Percentiles rank a stretch among this genome's conserved stretches.
Conservation (phyloP, 768 basidiomycete species). For the Suillus variegatus region DNA sequence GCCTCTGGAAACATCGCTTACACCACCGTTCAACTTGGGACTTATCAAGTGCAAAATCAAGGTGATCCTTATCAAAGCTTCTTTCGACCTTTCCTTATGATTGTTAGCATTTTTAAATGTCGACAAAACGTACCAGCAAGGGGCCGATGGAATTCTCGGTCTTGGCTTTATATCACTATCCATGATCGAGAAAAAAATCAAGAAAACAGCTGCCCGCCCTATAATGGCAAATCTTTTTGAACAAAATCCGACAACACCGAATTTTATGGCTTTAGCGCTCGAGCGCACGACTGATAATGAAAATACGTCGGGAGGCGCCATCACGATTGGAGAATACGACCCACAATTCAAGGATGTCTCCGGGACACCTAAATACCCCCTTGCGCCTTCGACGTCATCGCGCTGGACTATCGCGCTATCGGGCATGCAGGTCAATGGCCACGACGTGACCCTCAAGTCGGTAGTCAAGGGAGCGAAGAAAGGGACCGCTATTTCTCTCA, state of each 20-base stretch:
- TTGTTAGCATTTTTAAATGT: slow-evolving; percentile 25
- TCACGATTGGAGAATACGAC: slow-evolving; percentile 46
- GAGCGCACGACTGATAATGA: slow-evolving; percentile 42
- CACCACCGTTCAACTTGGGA: slow-evolving; percentile 37
- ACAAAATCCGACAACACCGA: slow-evolving; percentile 35
- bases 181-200: slow-evolving; percentile 19
- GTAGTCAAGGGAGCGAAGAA: slow-evolving; percentile 29
- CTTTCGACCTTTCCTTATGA: not conserved
- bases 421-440: slow-evolving; percentile 36
- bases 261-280: slow-evolving; percentile 44
- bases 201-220: slow-evolving; percentile 22
- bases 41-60: slow-evolving; percentile 30
- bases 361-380: slow-evolving; percentile 31
- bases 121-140: slow-evolving; percentile 17
- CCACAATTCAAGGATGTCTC: slow-evolving; percentile 32
- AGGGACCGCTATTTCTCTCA: slow-evolving; percentile 36
- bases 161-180: slow-evolving; percentile 29
- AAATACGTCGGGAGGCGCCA: slow-evolving; percentile 40
- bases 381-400: slow-evolving; percentile 34
- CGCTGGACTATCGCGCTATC: slow-evolving; percentile 47
- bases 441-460: slow-evolving; percentile 30
- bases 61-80: slow-evolving; percentile 1
- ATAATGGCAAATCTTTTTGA: slow-evolving; percentile 43
- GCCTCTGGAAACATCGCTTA: slow-evolving; percentile 38
- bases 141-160: slow-evolving; percentile 26